Base-by-base conservation (phyloP, 1,284 basidiomycete species). In the Irpex rosettiformis region DNA sequence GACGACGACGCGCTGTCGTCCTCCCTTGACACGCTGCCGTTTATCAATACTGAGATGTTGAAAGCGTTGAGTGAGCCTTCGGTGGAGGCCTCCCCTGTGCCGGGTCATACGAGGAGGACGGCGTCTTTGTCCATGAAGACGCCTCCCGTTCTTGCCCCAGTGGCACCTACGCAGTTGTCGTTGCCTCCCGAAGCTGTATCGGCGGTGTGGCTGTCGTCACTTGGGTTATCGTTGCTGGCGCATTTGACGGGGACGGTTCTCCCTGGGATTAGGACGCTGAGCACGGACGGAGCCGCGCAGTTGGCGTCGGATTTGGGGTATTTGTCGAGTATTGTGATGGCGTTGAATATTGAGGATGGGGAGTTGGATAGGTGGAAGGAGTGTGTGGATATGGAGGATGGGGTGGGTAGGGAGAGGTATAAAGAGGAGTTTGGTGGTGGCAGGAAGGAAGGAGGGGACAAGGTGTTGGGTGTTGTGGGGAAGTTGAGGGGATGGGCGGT, bases 1-100 rank as follows among this genome's bases (percentile, higher is more conserved):
- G 89, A 92, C 56, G 95, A 98, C 70, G 91, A 93, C 63, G 92
- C 92, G 8, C 80, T 97, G n/a, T 85, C 86, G 1, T 96, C 94
- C 73, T 93, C 90, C n/a, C 77, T 95, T 54, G 83, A 88, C 61
- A 93, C 91, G 0, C 77, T 96, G 3, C 91, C 94, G 0, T 83
- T 79, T 66, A 74, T 94, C 57, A 83, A 86, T 62, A 66, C 73
- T 2, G 82, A 86, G 53, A 74, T 84, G 16, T 72, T 88, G n/a
- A 79, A 78, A 54, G 73, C 73, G 22, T 67, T 81, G 10, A 67
- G 77, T 27, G 79, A 81, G 62, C 73, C 77, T 58, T 54, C 64
- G 2, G 18, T 3, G 33, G 56, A 52, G 11, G 55, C 62, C 5
- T 61, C 67, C 10, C 69, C 64, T 74, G 73, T 58, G 73, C 16